Base-by-base conservation (phyloP, 176 grass and related monocot species). In the Oryza coarctata region DNA sequence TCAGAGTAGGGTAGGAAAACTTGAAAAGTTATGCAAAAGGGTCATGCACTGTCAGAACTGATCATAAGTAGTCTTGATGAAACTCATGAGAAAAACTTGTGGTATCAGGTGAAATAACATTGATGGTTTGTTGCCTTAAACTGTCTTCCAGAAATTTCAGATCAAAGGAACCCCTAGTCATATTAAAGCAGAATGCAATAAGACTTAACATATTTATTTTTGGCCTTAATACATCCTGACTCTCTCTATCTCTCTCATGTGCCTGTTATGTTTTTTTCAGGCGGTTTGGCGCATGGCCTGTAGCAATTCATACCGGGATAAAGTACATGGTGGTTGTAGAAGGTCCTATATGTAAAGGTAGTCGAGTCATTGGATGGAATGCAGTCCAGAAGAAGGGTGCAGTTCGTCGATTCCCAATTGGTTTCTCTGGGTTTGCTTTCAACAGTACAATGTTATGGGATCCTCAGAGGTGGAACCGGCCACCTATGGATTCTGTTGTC, bases 401-500 rank as follows among this genome's bases (percentile, higher is more conserved):
- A 44, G 60, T 63, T 72, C 85, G 87, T 68, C 90, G 91, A 78
- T 94, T 94, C 44, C 94, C 87, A 63, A 73, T 87, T 68, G 84
- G 85, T 63, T 89, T 94, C 67, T 77, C 94, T 79, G 92, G 87
- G 13, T 89, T 97, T 80, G 94, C 94, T 77, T 97, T 94, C 78
- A 94, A 97, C 84, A 94, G 89, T 55, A 94, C 94, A 76, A 77
- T 97, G 78, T 68, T 97, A n/a, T 97, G 94, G 94, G 92, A 97
- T 50, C 90, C 94, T 55, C 87, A 89, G 65, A 92, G 86, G 71
- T 97, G 91, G 79, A 84, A 91, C 68, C 94, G 89, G 33, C 85
- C 86, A 39, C 84, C 92, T 68, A 39, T 84, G 86, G 92, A 88
- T 77, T 93, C 94, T 68, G 91, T 92, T 58, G 79, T 83, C 6